Percentiles rank a stretch among this genome's conserved stretches.
Conservation (phyloP, 768 basidiomycete genomes). For the Lactarius indigo region DNA sequence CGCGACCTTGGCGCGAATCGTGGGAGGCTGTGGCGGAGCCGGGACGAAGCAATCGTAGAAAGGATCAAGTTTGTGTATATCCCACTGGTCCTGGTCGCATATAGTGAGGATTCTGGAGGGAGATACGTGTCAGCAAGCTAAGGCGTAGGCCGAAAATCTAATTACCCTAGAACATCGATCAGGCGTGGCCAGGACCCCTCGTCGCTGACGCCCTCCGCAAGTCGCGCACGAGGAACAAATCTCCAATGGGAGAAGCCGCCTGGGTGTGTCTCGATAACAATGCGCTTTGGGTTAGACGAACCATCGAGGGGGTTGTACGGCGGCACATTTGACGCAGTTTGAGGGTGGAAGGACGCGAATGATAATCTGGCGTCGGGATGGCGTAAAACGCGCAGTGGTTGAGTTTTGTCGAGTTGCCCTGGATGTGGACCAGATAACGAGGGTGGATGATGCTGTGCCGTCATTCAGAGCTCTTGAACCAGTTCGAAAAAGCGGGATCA, state of each 20-base stretch:
- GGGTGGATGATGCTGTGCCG: constrained; percentile 7
- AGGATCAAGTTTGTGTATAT: constrained; percentile 79
- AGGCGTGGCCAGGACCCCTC: constrained; percentile 72
- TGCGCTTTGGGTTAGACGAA: constrained; percentile 57
- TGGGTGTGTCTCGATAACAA: constrained; percentile 66
- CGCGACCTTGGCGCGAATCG: constrained; percentile 28
- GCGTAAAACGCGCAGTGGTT: constrained; percentile 59
- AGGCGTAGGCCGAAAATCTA: constrained; percentile 10
- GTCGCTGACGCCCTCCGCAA: constrained; percentile 52
- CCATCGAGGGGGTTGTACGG: constrained; percentile 33
- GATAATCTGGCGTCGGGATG: constrained; percentile 53
- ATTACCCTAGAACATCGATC: constrained; percentile 69
- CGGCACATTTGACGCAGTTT: constrained; percentile 37
- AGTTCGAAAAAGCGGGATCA: not conserved
- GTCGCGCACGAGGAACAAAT: constrained; percentile 68
- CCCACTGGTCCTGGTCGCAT: constrained; percentile 78
- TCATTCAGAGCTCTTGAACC: constrained; percentile 1
- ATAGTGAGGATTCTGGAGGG: constrained; percentile 43
- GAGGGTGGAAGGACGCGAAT: constrained; percentile 75
- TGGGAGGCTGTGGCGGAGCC: constrained; percentile 27
- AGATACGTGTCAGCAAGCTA: not conserved
- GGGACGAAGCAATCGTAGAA: constrained; percentile 63
- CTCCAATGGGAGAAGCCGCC: constrained; percentile 58
- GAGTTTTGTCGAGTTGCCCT: constrained; percentile 64
- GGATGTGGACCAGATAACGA: constrained; percentile 44